Base-by-base conservation (phyloP, 2,329 filamentous ascomycete species). In the Rhinocladiella similis region DNA sequence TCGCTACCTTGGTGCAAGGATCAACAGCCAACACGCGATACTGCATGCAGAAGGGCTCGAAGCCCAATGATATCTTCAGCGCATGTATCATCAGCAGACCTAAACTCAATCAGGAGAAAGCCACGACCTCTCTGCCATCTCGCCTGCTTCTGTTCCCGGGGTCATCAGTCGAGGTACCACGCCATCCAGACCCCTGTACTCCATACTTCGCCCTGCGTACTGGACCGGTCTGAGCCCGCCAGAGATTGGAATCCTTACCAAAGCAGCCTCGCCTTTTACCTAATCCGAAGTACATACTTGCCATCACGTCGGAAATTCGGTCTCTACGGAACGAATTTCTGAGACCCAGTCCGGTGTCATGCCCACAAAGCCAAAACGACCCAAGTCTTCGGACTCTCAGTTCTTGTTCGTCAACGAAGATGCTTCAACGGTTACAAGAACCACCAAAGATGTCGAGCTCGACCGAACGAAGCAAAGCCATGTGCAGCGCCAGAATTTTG, bases 401-500 rank as follows among this genome's bases (percentile, higher is more conserved):
- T 63, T 61, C 50, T 47, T 63, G 54, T 63, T 63, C 39, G 60
- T 63, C 43, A 63, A 60, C 45, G 60, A 63, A 46, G 60, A 60
- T 43, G 57, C 60, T 19, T 54, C 54, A 12, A 62, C 59, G 16
- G 53, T 62, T 14, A 62, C 52, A 19, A 39, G 56, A 38, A 54
- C 47, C 18, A 56, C 50, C 47, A 62, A 62, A 46, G 57, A 62
- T 41, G 49, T 46, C 19, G 53, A 60, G 29, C 48, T 58, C 12
- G 60, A 62, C 36, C 49, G 59, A 43, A 61, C 57, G 22, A 64
- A 64, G 47, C 62, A 64, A 47, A 64, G 62, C 41, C 62, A 64
- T 53, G 62, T 64, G 18, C 62, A 64, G 48, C 52, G 62, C 29
- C 62, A 59, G 41, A 57, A 61, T 47, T 61, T 64, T 20, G 60